Evolutionary conservation across 345 rosid species (phyloP), one percentile per base, ranked within the genome.

Genomic region (Atalantia buxifolia): DNA sequence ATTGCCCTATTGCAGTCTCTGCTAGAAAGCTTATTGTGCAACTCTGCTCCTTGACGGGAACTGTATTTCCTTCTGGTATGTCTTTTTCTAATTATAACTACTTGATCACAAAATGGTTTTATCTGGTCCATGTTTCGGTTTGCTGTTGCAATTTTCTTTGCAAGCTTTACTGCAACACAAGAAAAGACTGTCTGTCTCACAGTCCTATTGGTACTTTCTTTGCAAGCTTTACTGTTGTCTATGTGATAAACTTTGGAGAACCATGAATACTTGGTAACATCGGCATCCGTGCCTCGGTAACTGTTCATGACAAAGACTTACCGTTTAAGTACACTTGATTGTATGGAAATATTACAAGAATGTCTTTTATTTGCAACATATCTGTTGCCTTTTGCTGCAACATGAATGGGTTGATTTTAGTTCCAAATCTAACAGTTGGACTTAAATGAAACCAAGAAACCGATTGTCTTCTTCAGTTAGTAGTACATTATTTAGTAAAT

Each of bases 11-110:
- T 82, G 97, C 99, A 48, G 91, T 96, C 80, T 88, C 99, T 83
- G 92, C 97, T 81, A 91, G 98, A 81, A 96, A 92, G 87, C 95
- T 94, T 80, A 90, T 96, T 67, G 90, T 96, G 70, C 99, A 94
- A 71, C 87, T 94, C 79, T 96, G 97, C 89, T 91, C 93, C 81
- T 84, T 96, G 86, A 86, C 97, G 59, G 98, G 97, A 74, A 84
- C 87, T 40, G 78, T 96, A 79, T 96, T 96, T 88, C 83, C 89
- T 78, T 86, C 94, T 76, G 87, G 98, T 94, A 88, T n/a, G 86
- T 80, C 63, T 27, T 63, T 30, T 30, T 63, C 38, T 63, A 13
- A 53, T 12, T 50, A 67, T 55, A 48, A 38, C 60, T 33, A 64
- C 57, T 50, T 45, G 53, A 50, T 77, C 72, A 35, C 42, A 48